Conservation (phyloP, 371 early-diverging fungal genomes). For the Mortierella sp. region DNA sequence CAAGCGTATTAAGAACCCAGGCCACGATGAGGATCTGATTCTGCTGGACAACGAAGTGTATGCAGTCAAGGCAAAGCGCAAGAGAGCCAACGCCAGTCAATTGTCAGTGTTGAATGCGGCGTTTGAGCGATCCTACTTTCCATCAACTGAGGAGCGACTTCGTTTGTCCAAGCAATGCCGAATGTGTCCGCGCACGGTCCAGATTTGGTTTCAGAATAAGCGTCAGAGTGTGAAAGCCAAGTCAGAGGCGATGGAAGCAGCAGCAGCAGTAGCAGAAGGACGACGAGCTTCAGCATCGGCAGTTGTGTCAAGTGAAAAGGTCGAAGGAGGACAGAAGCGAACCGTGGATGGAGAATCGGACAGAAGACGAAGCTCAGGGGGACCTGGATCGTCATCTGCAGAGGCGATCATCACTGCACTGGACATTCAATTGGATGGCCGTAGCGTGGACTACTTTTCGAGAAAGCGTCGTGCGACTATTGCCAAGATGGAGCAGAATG, state of each 20-base stretch:
- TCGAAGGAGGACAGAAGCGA: slow-evolving; percentile 34
- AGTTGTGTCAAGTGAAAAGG: too few relatives aligned
- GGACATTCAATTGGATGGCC: slow-evolving; percentile 51
- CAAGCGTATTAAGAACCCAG: slow-evolving; percentile 46
- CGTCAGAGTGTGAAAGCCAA: slow-evolving; percentile 70
- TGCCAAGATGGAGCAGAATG: slow-evolving; percentile 36
- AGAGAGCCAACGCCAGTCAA: slow-evolving; percentile 66
- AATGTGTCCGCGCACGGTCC: slow-evolving; percentile 89
- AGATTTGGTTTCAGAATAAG: slow-evolving; percentile 97
- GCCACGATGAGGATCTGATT: slow-evolving; percentile 46
- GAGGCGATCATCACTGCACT: slow-evolving; percentile 51
- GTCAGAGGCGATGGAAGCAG: slow-evolving; percentile 53
- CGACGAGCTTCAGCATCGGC: slow-evolving; percentile 13
- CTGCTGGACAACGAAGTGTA: slow-evolving; percentile 50
- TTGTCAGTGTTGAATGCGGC: slow-evolving; percentile 64
- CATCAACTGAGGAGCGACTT: slow-evolving; percentile 81
- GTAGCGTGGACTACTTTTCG: slow-evolving; percentile 52
- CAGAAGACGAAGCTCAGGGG: slow-evolving; percentile 25
- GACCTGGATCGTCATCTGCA: slow-evolving; percentile 19
- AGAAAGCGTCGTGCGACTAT: slow-evolving; percentile 45
- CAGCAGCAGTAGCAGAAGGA: slow-evolving; percentile 12
- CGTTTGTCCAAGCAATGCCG: slow-evolving; percentile 87
- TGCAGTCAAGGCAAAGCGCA: slow-evolving; percentile 65
- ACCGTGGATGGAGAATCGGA: slow-evolving; percentile 23
- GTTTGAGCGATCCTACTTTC: slow-evolving; percentile 68